Evolutionary conservation across 2,329 filamentous ascomycete species (phyloP), one percentile per base, ranked within the genome.

Genomic region (Metarhizium humberi): DNA sequence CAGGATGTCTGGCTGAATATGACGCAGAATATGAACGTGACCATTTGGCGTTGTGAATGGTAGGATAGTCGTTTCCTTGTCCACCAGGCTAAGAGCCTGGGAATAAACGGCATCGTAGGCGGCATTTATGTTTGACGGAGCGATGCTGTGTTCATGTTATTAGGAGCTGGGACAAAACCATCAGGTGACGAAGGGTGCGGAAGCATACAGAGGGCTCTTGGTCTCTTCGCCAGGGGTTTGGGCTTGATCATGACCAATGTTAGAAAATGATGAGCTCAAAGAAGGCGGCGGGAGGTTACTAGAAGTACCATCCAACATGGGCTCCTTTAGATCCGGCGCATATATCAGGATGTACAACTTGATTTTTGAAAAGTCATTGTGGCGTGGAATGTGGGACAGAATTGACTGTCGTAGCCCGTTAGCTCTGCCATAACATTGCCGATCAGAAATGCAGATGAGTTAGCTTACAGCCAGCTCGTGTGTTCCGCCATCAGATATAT

Each of bases 291-390:
- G 82, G 68, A 71, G 80, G 73, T 73, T 82, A 75, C 67, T 80
- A 66, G 69, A 73, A 62, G 74, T 60, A 61, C 62, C 71, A 65
- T 85, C 78, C 56, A 80, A 68, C 53, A 75, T 71, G 57, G 80
- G 76, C 53, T 90, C 86, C 71, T 90, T 90, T 54, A 95, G 74
- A 52, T 82, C 79, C 1, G 92, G 92, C 3, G 90, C 85, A 71
- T 96, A 96, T 66, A 97, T 92, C 61, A 97, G 78, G 56, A 97
- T 80, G 65, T 95, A 95, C 29, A 96, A 78, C 66, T 89, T 88
- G 60, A 86, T 83, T 58, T 78, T 83, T 50, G 84, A 81, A 59
- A 86, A 82, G 68, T 96, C 85, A 61, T 86, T 84, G 57, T 87
- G 82, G 59, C 85, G 82, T 42, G 91, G 90, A 51, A 97, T 88